Evolutionary conservation across 768 basidiomycete species (phyloP), one percentile per base, ranked within the genome.

Genomic region (Mycena capillaripes): DNA sequence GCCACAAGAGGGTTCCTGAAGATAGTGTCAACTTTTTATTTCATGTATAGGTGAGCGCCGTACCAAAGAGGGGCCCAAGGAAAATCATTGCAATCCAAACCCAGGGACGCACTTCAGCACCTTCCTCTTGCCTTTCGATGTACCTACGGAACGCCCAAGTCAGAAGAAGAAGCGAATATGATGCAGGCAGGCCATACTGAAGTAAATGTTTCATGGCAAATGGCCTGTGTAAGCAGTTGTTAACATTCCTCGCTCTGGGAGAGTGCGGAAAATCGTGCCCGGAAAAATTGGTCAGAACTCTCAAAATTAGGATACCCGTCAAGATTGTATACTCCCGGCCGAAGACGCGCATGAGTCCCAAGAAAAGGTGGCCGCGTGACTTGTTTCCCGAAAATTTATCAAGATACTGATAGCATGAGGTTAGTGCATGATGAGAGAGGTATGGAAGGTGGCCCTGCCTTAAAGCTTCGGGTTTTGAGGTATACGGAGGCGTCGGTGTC

Each of bases 71-170:
- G 16, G 89, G 88, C 11, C 89, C 89, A 11, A 87, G 56, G 72
- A 90, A 86, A 14, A 91, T 81, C 76, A 82, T 81, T 0, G 81
- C 34, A 21, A 93, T 86, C 92, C 93, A 94, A 12, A 93, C 87
- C 89, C 92, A 93, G 1, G 93, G 93, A 46, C 86, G 86, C 38
- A 91, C 76, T 0, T 89, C 85, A 25, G 78, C 84, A 60, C 85
- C 78, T 16, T 82, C 79, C 0, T 78, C 67, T 3, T 40, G 40
- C 29, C 56, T 86, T 80, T 93, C 91, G 34, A 94, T 80, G 74
- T 92, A 91, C 38, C 88, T 91, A 62, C 23, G 17, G n/a, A 25
- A 23, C 9, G 4, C 7, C 4, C 7, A 25, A 23, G n/a, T 25
- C 46, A 48, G 46, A 48, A 48, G 23, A 9, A 23, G 46, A n/a